Evolutionary conservation across 768 basidiomycete species (phyloP), one percentile per base, ranked within the genome.

Genomic region (Chalciporus piperatus): DNA sequence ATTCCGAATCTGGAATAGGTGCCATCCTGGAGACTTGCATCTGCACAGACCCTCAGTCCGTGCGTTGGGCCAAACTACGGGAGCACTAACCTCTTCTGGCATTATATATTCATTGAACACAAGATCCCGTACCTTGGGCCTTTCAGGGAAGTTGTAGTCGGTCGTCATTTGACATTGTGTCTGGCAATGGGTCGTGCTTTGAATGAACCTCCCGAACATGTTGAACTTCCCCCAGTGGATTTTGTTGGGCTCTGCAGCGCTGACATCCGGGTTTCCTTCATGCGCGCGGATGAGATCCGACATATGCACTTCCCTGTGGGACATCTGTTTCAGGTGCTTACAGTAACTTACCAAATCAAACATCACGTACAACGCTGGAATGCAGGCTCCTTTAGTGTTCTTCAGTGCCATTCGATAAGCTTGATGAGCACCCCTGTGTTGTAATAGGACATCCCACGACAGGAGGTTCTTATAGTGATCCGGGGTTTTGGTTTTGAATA

Each of bases 161-260:
- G 79, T 73, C 48, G 74, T 76, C 16, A 50, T 64, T 44, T 79
- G 79, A 63, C 88, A 92, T 52, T 88, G 83, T 10, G 80, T 70
- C 70, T 96, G 93, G 60, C 87, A 92, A 54, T 87, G 81, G 0
- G 79, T 77, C 6, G 93, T 87, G 60, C 80, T 83, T 45, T 81
- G 79, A 50, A 96, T 83, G 61, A 94, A 92, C 53, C 85, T 80
- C 27, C 87, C 94, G 74, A 98, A 88, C 81, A 92, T 87, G 58
- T 87, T 88, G 70, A 89, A 97, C 70, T 98, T 98, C 23, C 87
- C 90, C 96, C 96, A 98, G 62, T 98, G 93, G 48, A 98, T 89
- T 64, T 84, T 83, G 37, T 67, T 73, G 4, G 83, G 75, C 60
- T 90, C 86, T 19, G 78, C 72, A 7, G 82, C 72, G 55, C 81